phyloP scores from a whole-genome alignment of 306 rosid genomes.

The Dryas drummondii region DNA sequence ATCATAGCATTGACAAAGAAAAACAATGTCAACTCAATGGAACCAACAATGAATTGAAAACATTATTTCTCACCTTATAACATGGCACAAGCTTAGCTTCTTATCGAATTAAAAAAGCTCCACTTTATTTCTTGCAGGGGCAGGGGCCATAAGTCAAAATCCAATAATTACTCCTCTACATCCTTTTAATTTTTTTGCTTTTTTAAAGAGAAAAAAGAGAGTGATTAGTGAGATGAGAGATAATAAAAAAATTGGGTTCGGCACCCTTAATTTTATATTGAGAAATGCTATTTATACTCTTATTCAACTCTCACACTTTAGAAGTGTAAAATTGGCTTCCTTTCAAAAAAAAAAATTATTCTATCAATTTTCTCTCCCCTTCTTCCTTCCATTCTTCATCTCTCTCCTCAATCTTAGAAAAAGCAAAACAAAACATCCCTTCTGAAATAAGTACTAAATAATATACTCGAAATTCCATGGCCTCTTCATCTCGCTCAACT shows the following conservation, averaged over 20 bases:
- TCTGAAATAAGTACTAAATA: not conserved
- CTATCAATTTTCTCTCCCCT: too few relatives aligned
- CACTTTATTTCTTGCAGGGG: not conserved
- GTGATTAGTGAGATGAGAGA: too few relatives aligned
- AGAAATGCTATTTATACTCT: too few relatives aligned
- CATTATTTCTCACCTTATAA: not conserved
- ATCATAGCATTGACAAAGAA: not conserved
- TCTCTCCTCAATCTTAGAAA: not conserved
- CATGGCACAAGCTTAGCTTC: conserved; percentile 2
- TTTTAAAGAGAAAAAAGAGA: too few relatives aligned
- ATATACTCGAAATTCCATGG: not conserved
- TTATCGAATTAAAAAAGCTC: not conserved
- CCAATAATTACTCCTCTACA: not conserved
- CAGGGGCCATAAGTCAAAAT: conserved; percentile 17
- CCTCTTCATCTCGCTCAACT: not conserved
- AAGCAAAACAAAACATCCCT: too few relatives aligned
- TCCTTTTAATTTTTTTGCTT: not conserved
- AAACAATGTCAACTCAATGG: conserved; percentile 16
- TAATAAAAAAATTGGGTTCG: too few relatives aligned
- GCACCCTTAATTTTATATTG: too few relatives aligned
- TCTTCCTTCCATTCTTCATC: not conserved
- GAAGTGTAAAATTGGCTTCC: too few relatives aligned
- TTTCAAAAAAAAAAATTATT: too few relatives aligned
- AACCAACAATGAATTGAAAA: not conserved
- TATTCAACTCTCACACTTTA: too few relatives aligned